Evolutionary conservation across 2,329 filamentous ascomycete species (phyloP), one percentile per base, ranked within the genome.

Genomic region (Sclerotinia trifoliorum): DNA sequence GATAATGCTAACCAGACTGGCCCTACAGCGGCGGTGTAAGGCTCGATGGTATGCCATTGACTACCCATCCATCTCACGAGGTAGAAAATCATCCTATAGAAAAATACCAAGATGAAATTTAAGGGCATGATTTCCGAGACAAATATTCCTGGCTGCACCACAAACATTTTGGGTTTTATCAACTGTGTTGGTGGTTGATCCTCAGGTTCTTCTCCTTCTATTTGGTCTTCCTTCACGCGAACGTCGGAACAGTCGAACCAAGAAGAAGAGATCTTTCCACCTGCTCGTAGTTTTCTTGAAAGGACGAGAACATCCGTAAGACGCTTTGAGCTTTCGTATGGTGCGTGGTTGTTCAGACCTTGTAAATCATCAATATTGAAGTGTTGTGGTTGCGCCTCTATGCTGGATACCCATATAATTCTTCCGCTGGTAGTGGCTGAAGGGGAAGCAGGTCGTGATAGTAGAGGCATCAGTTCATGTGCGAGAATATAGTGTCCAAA

Each of bases 401-500:
- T 81, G 75, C 91, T 96, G 71, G 90, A 91, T 13, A 93, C 88
- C 94, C 94, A 98, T 71, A 98, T 85, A 65, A 99, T 85, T 60
- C 75, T 76, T 8, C 75, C 74, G n/a, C 75, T 73, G 24, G 65
- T 49, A 49, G 68, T 69, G 10, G 73, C 69, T 7, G 73, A 69
- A 8, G 73, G 55, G 4, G 75, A 72, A 35, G 73, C 70, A 24
- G 74, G 72, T 13, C 68, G 72, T 48, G 75, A 77, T 10, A 99
- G 84, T 15, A 97, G 82, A 0, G 92, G 90, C 73, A 90, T 84
- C 15, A 98, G 84, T 76, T 90, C 88, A 78, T 97, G 94, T 21
- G 87, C 87, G 32, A 99, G 87, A 75, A 97, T 81, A 78, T 99
- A 98, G 80, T 99, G 95, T 0, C 95, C 95, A 77, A 99, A 98